phyloP scores from a whole-genome alignment of 1,284 basidiomycete genomes.

The Fomitiporia mediterranea region DNA sequence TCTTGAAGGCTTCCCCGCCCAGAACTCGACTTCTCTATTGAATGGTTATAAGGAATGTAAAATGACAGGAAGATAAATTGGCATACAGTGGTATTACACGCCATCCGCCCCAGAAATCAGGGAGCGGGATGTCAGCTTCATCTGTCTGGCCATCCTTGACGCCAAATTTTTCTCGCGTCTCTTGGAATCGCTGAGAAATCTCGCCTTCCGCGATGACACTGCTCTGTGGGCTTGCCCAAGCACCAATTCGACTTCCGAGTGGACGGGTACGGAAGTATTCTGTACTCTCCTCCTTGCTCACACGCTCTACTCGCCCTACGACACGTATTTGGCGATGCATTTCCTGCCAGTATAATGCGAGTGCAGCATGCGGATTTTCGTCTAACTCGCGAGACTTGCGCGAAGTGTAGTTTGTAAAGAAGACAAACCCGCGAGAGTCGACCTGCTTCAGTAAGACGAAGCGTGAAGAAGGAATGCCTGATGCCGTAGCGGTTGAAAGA shows the following conservation, averaged over 20 bases:
- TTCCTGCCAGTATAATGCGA: slow-evolving; percentile 92
- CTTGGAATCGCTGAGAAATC: slow-evolving; percentile 58
- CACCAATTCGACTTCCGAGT: slow-evolving; percentile 80
- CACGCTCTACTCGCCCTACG: slow-evolving; percentile 79
- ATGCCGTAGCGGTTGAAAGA: slow-evolving; percentile 70
- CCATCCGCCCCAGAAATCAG: slow-evolving; percentile 97
- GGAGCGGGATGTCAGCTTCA: slow-evolving; percentile 62
- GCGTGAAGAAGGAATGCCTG: slow-evolving; percentile 80
- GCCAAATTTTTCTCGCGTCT: slow-evolving; percentile 58
- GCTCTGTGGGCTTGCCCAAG: slow-evolving; percentile 92
- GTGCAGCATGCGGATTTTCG: slow-evolving; percentile 73
- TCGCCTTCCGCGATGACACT: slow-evolving; percentile 67
- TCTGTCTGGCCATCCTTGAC: slow-evolving; percentile 38
- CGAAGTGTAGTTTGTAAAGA: slow-evolving; percentile 95
- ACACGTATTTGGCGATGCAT: slow-evolving; percentile 80
- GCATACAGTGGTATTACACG: slow-evolving; percentile 85
- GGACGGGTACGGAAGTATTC: slow-evolving; percentile 86
- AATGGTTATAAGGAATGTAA: slow-evolving; percentile 10
- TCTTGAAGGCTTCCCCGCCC: slow-evolving; percentile 86
- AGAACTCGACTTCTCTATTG: slow-evolving; percentile 80
- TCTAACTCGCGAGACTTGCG: slow-evolving; percentile 83
- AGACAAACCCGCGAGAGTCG: slow-evolving; percentile 83
- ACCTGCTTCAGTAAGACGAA: slow-evolving; percentile 91
- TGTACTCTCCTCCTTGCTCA: slow-evolving; percentile 67
- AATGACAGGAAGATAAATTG: background rate